Evolutionary conservation across 1,284 basidiomycete genomes (phyloP).

Genomic region (Boletellus deceptivus): DNA sequence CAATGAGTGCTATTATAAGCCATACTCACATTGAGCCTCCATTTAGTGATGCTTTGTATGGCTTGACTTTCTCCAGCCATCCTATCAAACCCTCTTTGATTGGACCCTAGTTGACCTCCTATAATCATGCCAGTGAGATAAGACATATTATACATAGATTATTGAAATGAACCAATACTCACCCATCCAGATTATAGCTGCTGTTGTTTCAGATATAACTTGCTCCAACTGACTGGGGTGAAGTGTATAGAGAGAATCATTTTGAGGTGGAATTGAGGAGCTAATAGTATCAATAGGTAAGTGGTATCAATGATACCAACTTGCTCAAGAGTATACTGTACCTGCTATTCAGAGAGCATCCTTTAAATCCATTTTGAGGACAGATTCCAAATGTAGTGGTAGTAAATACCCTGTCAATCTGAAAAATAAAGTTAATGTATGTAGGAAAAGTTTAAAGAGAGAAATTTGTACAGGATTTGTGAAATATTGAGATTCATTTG

Average conservation of each 20-base stretch:
- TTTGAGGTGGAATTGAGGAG: neutral
- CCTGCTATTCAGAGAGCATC: neutral
- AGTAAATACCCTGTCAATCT: too few relatives aligned
- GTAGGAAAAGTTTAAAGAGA: too few relatives aligned
- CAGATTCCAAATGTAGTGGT: too few relatives aligned
- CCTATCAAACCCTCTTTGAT: constrained; percentile 9
- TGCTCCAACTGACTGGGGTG: neutral
- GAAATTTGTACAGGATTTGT: too few relatives aligned
- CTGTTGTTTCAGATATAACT: neutral
- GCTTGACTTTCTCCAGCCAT: neutral
- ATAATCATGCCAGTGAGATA: too few relatives aligned
- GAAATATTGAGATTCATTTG: neutral
- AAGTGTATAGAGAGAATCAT: neutral
- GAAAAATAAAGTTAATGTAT: neutral
- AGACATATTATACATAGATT: neutral
- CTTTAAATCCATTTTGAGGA: too few relatives aligned
- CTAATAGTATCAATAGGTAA: neutral
- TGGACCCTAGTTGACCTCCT: constrained; percentile 3
- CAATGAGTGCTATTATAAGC: too few relatives aligned
- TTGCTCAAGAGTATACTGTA: neutral
- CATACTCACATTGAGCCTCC: constrained; percentile 16
- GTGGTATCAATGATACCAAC: neutral
- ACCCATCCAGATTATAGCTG: constrained; percentile 8
- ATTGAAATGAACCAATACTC: neutral
- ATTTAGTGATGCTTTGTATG: constrained; percentile 3